These are phyloP conservation scores for Mortierella sp. DNA, from an alignment of 371 early-diverging fungal species.

Conservation along the genomic window DNA sequence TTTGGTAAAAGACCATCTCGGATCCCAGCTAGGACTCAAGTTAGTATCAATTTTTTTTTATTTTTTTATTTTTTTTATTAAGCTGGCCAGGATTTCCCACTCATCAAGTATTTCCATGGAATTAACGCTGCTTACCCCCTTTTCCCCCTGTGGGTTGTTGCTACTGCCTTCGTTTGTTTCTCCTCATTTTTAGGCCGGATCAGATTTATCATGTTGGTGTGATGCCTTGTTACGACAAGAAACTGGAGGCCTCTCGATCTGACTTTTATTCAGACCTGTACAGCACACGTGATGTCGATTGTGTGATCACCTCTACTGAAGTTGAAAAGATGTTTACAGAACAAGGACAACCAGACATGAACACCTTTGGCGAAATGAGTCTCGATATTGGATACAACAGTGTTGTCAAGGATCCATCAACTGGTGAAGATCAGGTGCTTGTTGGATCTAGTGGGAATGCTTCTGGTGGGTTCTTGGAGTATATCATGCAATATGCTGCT, in stretches of 20 bases:
- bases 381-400: slow-evolving; percentile 58
- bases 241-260: slow-evolving; percentile 93
- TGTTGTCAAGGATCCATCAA: slow-evolving; percentile 54
- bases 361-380: slow-evolving; percentile 61
- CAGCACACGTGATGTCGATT: slow-evolving; percentile 91
- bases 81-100: background rate
- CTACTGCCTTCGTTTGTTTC: background rate
- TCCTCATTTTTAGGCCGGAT: slow-evolving; percentile 59
- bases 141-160: background rate
- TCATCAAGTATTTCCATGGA: background rate
- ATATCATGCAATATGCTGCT: slow-evolving; percentile 85
- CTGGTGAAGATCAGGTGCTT: slow-evolving; percentile 56
- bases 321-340: slow-evolving; percentile 86
- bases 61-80: background rate
- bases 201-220: slow-evolving; percentile 91
- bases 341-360: slow-evolving; percentile 58
- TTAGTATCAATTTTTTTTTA: slow-evolving; percentile 32
- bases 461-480: slow-evolving; percentile 93
- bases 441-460: slow-evolving; percentile 79
- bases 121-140: background rate
- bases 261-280: slow-evolving; percentile 88
- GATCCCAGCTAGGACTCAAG: slow-evolving; percentile 65
- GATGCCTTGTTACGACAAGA: slow-evolving; percentile 99
- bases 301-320: slow-evolving; percentile 88
- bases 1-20: slow-evolving; percentile 85